A percentile compares a stretch with the other conserved stretches of the same genome.
phyloP scores from a whole-genome alignment of 257 asterid species.

The Capsicum pubescens region DNA sequence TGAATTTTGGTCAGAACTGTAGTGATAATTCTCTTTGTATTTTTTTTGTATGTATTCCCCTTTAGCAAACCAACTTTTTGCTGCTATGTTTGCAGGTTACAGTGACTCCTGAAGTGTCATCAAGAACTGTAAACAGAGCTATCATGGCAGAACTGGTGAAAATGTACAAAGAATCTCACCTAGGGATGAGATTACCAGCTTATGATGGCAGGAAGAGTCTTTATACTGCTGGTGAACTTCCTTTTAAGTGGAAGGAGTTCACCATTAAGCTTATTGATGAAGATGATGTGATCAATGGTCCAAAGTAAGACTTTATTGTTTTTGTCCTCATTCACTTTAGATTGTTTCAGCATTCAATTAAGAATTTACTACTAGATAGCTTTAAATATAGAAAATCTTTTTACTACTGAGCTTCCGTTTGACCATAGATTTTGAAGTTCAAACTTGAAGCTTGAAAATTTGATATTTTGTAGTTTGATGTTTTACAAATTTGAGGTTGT shows the following conservation, averaged over 20 bases:
- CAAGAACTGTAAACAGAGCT: constrained; percentile 81
- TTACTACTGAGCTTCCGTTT: neutral
- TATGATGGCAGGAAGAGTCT: constrained; percentile 94
- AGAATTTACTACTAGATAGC: constrained; percentile 4
- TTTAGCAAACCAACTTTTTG: constrained; percentile 28
- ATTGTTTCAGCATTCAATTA: constrained; percentile 12
- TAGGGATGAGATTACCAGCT: constrained; percentile 93
- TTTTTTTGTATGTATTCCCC: constrained; percentile 18
- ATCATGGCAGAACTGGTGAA: constrained; percentile 87
- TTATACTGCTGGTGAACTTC: constrained; percentile 98
- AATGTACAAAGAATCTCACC: constrained; percentile 78
- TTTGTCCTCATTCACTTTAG: constrained; percentile 8
- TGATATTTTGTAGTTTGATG: too few species aligned
- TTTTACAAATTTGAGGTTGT: too few species aligned
- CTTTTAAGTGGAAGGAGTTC: constrained; percentile 92
- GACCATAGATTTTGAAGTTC: too few species aligned
- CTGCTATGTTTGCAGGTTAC: constrained; percentile 61
- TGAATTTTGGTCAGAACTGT: constrained; percentile 41
- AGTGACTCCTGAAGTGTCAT: constrained; percentile 91
- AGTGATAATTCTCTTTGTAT: constrained; percentile 39
- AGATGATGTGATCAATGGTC: constrained; percentile 77
- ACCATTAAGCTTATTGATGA: constrained; percentile 76
- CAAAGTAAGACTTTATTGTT: constrained; percentile 58
- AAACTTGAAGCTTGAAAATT: too few species aligned
- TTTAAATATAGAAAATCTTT: neutral